Base-by-base conservation (phyloP, 305 asterid genomes). In the Nicotiana rustica region DNA sequence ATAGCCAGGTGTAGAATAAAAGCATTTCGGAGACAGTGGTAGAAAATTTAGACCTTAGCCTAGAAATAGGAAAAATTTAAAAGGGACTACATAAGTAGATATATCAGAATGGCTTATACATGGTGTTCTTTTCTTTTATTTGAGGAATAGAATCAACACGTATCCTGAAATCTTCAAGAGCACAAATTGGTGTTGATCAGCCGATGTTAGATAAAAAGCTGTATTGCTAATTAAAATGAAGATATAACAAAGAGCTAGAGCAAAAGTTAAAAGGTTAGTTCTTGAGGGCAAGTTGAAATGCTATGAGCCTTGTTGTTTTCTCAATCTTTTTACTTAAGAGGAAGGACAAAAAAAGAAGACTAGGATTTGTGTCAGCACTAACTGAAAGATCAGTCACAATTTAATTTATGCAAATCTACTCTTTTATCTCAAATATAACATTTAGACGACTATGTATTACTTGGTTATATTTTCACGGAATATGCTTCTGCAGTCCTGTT, bases 401-500 rank as follows among this genome's bases (percentile, higher is more conserved):
- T 69, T 69, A 69, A 69, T 38, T 38, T 44, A 3, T 38, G 77
- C 35, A 38, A 67, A 38, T 38, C 56, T 12, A n/a, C 57, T 69
- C 77, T 12, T 41, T 13, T 10, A 68, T 68, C 0, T 36, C 29
- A 18, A 21, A 68, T 38, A 68, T 9, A 68, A n/a, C 77, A 68
- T 36, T 68, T 2, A 67, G 8, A 62, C 12, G 78, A 12, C 59
- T 25, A 33, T 41, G 12, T 41, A 41, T 10, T 69, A 18, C 57
- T 36, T 29, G 21, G 31, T 25, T 36, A n/a, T 9, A 69, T 70
- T 41, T 21, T 70, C 59, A 70, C 17, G 8, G 60, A 70, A 44
- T 44, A 71, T 71, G 78, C 61, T 47, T 44, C 78, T 44, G 57
- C 21, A 52, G 59, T 70, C 78, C 44, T 71, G 61, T 41, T 41